A percentile compares a stretch with the other conserved stretches of the same genome.
Evolutionary conservation across 148 eudicot species (phyloP).

Genomic region (Gaultheria prostrata): DNA sequence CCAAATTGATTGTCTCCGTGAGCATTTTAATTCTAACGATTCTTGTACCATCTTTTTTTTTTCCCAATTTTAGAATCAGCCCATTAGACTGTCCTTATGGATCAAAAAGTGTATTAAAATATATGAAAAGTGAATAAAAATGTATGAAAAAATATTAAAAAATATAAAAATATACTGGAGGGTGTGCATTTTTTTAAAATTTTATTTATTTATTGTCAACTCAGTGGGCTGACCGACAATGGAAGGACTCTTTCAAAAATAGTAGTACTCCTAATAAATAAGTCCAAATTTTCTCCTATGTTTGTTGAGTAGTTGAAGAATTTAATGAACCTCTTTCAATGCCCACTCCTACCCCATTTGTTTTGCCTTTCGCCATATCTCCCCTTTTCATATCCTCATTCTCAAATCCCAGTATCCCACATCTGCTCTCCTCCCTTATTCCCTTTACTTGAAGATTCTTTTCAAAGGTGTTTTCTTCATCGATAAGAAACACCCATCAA

Average conservation of each 20-base stretch:
- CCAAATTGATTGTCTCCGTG: conserved; percentile 22
- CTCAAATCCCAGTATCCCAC: too few relatives aligned
- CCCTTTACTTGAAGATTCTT: background rate
- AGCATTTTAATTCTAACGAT: conserved; percentile 18
- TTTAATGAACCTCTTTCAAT: conserved; percentile 19
- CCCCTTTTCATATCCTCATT: background rate
- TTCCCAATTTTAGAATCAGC: too few relatives aligned
- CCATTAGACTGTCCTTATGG: too few relatives aligned
- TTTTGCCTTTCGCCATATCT: background rate
- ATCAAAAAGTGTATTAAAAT: too few relatives aligned
- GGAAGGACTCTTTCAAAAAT: too few relatives aligned
- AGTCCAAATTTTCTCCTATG: conserved; percentile 24
- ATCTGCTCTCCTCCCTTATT: background rate
- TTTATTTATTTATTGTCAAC: too few relatives aligned
- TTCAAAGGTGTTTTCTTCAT: background rate
- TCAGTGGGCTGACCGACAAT: too few relatives aligned
- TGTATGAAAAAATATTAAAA: too few relatives aligned
- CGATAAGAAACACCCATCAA: background rate
- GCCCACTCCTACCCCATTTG: background rate
- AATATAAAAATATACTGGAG: too few relatives aligned
- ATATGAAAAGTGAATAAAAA: too few relatives aligned
- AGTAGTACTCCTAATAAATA: conserved; percentile 10
- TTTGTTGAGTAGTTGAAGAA: conserved; percentile 28
- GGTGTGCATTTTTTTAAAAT: too few relatives aligned
- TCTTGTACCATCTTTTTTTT: conserved; percentile 22